Evolutionary conservation across 192 early-diverging fungal species (phyloP).

Genomic region (Backusella morwellensis): DNA sequence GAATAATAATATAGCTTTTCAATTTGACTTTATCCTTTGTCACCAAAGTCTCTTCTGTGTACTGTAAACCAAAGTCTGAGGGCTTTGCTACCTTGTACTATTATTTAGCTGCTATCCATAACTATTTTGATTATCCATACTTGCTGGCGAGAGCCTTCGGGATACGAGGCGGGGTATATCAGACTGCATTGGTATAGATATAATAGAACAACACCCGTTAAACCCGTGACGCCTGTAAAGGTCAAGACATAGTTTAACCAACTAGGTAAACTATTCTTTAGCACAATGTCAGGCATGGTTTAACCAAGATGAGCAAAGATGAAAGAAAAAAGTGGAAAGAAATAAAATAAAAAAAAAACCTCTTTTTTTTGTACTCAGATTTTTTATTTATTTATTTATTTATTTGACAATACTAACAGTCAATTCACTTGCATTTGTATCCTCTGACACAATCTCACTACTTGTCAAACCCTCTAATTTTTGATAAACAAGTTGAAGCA

Average conservation of each 20-base stretch:
- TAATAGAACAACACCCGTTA: slow-evolving; percentile 48
- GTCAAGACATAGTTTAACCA: slow-evolving; percentile 48
- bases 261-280: slow-evolving; percentile 35
- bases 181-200: slow-evolving; percentile 76
- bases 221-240: slow-evolving; percentile 40
- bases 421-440: slow-evolving; percentile 38
- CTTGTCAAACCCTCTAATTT: slow-evolving; percentile 36
- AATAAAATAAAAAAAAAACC: neutral
- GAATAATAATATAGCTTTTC: slow-evolving; percentile 75
- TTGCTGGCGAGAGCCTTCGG: slow-evolving; percentile 49
- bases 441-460: slow-evolving; percentile 11
- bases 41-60: slow-evolving; percentile 64
- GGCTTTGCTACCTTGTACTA: slow-evolving; percentile 60
- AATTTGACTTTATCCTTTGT: slow-evolving; percentile 83
- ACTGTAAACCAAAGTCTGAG: slow-evolving; percentile 64
- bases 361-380: neutral
- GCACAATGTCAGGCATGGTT: slow-evolving; percentile 3
- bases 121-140: slow-evolving; percentile 24
- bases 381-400: neutral
- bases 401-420: slow-evolving; percentile 40
- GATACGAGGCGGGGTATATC: slow-evolving; percentile 71
- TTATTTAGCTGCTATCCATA: neutral
- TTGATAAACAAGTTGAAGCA: slow-evolving; percentile 45
- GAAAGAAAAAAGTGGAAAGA: neutral
- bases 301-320: neutral